phyloP scores from a whole-genome alignment of 1,139 yeast species.

The Nakaseomyces sp. region DNA sequence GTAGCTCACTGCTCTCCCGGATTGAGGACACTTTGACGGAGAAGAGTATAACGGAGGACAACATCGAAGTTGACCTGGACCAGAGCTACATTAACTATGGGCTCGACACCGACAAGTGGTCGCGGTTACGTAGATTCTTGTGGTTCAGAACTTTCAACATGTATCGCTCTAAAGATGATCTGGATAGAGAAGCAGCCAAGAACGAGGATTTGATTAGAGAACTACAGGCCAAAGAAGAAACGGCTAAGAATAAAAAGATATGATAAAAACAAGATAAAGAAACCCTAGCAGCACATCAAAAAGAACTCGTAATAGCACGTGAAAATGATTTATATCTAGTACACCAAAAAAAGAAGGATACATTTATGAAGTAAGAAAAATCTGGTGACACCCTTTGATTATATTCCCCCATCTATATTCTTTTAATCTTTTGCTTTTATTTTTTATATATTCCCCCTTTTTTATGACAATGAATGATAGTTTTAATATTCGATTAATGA shows the following conservation, averaged over 20 bases:
- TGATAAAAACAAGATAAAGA: neutral
- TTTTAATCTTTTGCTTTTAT: neutral
- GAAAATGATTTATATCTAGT: too few species aligned
- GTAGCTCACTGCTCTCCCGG: slow-evolving; percentile 35
- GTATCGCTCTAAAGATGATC: slow-evolving; percentile 27
- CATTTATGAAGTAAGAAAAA: too few species aligned
- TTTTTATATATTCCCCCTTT: neutral
- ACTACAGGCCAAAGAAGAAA: slow-evolving; percentile 12
- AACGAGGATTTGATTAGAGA: slow-evolving; percentile 27
- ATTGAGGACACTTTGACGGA: slow-evolving; percentile 28
- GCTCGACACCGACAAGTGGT: slow-evolving; percentile 42
- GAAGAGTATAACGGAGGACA: slow-evolving; percentile 35
- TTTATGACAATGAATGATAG: neutral
- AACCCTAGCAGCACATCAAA: too few species aligned
- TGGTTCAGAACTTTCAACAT: slow-evolving; percentile 46
- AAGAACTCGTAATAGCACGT: too few species aligned
- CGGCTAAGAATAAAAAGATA: neutral
- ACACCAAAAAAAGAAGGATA: too few species aligned
- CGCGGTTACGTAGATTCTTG: slow-evolving; percentile 49
- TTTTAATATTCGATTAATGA: neutral
- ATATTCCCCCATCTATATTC: too few species aligned
- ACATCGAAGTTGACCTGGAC: slow-evolving; percentile 40
- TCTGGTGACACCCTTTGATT: too few species aligned
- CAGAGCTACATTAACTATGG: slow-evolving; percentile 48
- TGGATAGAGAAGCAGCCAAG: slow-evolving; percentile 30